Conservation (phyloP, 306 rosid species). For the Prunus mira region DNA sequence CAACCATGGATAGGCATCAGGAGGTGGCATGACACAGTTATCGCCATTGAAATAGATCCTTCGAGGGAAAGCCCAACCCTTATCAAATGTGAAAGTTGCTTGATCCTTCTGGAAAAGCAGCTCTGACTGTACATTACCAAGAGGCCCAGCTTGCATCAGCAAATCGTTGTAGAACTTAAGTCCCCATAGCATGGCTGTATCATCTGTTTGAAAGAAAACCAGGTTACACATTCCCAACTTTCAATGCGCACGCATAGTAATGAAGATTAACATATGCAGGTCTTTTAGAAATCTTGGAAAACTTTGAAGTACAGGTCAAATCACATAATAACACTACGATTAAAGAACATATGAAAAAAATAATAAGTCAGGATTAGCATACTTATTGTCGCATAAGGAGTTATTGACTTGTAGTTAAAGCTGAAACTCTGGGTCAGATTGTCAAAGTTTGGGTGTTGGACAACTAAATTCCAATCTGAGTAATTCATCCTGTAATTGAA, state of each 20-base stretch:
- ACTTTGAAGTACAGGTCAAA: background rate
- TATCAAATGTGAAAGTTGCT: slow-evolving; percentile 68
- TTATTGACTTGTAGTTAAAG: slow-evolving; percentile 67
- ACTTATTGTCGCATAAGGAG: slow-evolving; percentile 74
- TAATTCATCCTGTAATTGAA: slow-evolving; percentile 79
- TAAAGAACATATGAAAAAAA: background rate
- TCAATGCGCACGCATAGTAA: background rate
- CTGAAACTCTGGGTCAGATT: slow-evolving; percentile 82
- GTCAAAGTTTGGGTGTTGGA: slow-evolving; percentile 91
- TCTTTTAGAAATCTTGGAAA: background rate
- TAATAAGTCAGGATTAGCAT: slow-evolving; percentile 26
- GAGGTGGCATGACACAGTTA: slow-evolving; percentile 90
- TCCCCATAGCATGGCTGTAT: slow-evolving; percentile 94
- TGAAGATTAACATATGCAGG: background rate
- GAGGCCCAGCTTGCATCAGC: slow-evolving; percentile 69
- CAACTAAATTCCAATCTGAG: slow-evolving; percentile 77
- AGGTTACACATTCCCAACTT: background rate
- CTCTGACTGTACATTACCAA: slow-evolving; percentile 88
- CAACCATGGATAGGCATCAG: slow-evolving; percentile 75
- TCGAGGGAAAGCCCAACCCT: slow-evolving; percentile 94
- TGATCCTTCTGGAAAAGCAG: slow-evolving; percentile 64
- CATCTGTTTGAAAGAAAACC: slow-evolving; percentile 60
- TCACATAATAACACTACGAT: background rate
- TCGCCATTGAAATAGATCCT: slow-evolving; percentile 91
- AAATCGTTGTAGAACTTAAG: slow-evolving; percentile 81